Conservation (phyloP, 805 yeast species). For the Kazachstania martiniae region DNA sequence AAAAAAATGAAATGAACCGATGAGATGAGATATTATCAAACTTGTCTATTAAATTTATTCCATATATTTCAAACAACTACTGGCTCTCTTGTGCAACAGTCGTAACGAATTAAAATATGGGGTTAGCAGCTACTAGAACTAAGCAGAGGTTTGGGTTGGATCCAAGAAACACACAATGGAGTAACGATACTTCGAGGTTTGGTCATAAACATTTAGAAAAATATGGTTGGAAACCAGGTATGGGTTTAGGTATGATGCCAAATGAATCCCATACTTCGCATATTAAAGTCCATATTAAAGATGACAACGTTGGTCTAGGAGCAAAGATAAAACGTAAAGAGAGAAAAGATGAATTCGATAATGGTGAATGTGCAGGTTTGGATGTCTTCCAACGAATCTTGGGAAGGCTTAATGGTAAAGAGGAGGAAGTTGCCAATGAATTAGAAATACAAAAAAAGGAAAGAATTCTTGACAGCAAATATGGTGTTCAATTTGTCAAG, state of each 20-base stretch:
- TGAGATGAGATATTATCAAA: too few relatives aligned
- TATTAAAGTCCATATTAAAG: constrained; percentile 71
- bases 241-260: constrained; percentile 59
- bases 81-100: too few relatives aligned
- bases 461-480: constrained; percentile 66
- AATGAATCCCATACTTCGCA: constrained; percentile 56
- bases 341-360: constrained; percentile 58
- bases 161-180: constrained; percentile 92
- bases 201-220: constrained; percentile 79
- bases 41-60: too few relatives aligned
- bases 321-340: constrained; percentile 53
- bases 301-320: constrained; percentile 83
- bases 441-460: constrained; percentile 59
- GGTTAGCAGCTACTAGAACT: constrained; percentile 67
- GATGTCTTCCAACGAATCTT: constrained; percentile 87
- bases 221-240: constrained; percentile 89
- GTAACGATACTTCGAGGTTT: constrained; percentile 70
- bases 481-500: constrained; percentile 80
- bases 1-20: too few relatives aligned
- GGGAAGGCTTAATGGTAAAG: constrained; percentile 84
- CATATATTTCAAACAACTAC: too few relatives aligned
- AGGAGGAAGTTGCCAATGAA: constrained; percentile 51
- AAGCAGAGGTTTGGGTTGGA: constrained; percentile 84
- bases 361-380: constrained; percentile 79
- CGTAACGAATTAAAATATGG: too few relatives aligned